These are phyloP conservation scores for Pseudoneurospora amorphoporcata DNA, from an alignment of 495 filamentous ascomycete genomes.

Conservation along the genomic window DNA sequence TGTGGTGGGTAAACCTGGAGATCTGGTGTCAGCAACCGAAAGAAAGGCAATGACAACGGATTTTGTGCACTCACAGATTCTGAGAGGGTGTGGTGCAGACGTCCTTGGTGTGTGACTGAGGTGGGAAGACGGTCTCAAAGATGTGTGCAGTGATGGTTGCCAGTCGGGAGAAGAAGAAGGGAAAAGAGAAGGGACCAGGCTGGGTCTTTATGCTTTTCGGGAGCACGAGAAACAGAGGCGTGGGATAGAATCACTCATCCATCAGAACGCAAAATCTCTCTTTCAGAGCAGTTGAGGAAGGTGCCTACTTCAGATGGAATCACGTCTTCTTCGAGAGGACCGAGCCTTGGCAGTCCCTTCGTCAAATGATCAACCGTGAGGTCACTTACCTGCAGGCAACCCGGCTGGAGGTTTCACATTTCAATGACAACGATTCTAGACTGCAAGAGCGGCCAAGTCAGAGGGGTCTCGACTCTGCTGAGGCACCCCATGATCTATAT, in stretches of 20 bases:
- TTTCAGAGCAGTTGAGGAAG: background rate
- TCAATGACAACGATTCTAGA: background rate
- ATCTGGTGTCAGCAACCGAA: background rate
- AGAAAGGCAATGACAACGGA: background rate
- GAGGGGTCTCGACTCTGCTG: background rate
- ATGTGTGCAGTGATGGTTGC: background rate
- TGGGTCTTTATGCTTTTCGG: background rate
- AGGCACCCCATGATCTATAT: background rate
- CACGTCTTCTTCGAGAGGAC: background rate
- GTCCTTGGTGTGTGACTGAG: background rate
- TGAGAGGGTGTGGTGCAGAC: background rate
- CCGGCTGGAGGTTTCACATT: background rate
- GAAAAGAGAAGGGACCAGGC: background rate
- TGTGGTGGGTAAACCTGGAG: background rate
- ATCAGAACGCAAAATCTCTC: background rate
- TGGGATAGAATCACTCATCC: background rate
- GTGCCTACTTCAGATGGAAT: background rate
- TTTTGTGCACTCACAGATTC: background rate
- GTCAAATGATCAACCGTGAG: background rate
- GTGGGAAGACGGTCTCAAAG: background rate
- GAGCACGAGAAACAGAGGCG: background rate
- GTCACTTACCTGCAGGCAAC: background rate
- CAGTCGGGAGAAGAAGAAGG: background rate
- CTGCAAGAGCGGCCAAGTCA: background rate
- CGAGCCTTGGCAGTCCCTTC: background rate